Conservation (phyloP, 1,284 basidiomycete species). For the Leccinum pachyderme region DNA sequence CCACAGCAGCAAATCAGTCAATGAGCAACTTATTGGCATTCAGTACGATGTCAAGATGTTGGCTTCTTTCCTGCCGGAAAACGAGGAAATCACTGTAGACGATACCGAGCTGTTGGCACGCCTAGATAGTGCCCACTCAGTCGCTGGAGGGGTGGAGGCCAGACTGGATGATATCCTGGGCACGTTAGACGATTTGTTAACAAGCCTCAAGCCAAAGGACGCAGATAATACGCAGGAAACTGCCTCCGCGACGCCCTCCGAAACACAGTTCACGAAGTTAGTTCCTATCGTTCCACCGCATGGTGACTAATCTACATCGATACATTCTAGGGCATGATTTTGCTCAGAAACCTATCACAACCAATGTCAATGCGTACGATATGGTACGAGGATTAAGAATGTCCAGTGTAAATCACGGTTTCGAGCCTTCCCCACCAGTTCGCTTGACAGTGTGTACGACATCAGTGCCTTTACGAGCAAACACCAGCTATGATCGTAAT, state of each 20-base stretch:
- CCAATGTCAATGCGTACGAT: conserved; percentile 8
- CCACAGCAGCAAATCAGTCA: not conserved
- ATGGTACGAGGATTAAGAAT: conserved; percentile 21
- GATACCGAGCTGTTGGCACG: conserved; percentile 47
- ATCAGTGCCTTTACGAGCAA: conserved; percentile 69
- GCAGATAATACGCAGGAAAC: conserved; percentile 1
- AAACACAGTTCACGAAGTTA: conserved; percentile 16
- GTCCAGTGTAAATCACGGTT: conserved; percentile 27
- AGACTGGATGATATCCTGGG: conserved; percentile 56
- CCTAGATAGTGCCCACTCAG: conserved; percentile 51
- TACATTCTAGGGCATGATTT: conserved; percentile 18
- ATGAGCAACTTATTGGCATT: conserved; percentile 7
- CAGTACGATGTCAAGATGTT: conserved; percentile 39
- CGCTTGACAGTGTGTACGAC: conserved; percentile 78
- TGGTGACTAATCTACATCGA: not conserved
- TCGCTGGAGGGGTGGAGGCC: conserved; percentile 56
- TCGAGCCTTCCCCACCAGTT: conserved; percentile 35
- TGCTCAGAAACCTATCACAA: conserved; percentile 9
- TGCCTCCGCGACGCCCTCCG: not conserved
- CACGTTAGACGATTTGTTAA: conserved; percentile 55
- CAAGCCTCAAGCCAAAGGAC: conserved; percentile 37
- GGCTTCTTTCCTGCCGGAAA: conserved; percentile 36
- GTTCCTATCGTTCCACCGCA: conserved; percentile 1
- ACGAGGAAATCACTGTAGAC: conserved; percentile 34
- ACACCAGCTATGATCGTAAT: conserved; percentile 60